Percentiles rank a stretch among this genome's conserved stretches.
phyloP scores from a whole-genome alignment of 352 stramenopile genomes.

The Peronospora destructor region DNA sequence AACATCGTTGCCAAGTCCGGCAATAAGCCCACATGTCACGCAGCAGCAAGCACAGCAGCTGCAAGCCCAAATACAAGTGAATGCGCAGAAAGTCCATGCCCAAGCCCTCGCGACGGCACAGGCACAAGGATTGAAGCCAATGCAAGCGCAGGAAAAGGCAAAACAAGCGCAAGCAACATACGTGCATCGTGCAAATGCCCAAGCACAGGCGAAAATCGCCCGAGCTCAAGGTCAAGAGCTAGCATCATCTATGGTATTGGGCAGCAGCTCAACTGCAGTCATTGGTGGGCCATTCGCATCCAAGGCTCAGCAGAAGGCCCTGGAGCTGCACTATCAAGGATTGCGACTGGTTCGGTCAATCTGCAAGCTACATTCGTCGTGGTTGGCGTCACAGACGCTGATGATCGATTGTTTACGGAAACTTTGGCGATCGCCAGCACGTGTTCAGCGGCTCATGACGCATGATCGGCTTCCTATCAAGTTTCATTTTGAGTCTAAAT shows the following conservation, averaged over 20 bases:
- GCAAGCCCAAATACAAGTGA: constrained; percentile 85
- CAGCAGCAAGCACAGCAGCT: constrained; percentile 83
- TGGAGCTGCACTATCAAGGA: constrained; percentile 94
- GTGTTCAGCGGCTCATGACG: constrained; percentile 57
- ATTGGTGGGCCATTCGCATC: constrained; percentile 51
- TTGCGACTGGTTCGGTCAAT: constrained; percentile 89
- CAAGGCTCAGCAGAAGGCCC: constrained; percentile 74
- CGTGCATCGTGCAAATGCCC: constrained; percentile 78
- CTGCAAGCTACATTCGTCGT: constrained; percentile 82
- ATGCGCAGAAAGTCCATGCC: constrained; percentile 84
- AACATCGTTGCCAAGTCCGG: constrained; percentile 39
- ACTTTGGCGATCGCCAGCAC: constrained; percentile 88
- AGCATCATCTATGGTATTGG: constrained; percentile 30
- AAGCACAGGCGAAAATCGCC: constrained; percentile 83
- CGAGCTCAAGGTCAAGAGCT: constrained; percentile 58
- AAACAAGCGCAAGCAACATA: constrained; percentile 86
- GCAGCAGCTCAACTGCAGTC: constrained; percentile 10
- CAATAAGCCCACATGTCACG: constrained; percentile 49
- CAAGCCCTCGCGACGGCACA: constrained; percentile 83
- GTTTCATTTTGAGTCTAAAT: constrained; percentile 92
- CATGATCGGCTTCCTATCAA: constrained; percentile 81
- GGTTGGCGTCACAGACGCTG: constrained; percentile 81
- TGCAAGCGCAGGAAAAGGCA: constrained; percentile 85
- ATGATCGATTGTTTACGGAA: constrained; percentile 92
- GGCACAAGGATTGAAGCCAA: constrained; percentile 76